Conservation (phyloP, 768 basidiomycete species). For the Strobilomyces confusus region DNA sequence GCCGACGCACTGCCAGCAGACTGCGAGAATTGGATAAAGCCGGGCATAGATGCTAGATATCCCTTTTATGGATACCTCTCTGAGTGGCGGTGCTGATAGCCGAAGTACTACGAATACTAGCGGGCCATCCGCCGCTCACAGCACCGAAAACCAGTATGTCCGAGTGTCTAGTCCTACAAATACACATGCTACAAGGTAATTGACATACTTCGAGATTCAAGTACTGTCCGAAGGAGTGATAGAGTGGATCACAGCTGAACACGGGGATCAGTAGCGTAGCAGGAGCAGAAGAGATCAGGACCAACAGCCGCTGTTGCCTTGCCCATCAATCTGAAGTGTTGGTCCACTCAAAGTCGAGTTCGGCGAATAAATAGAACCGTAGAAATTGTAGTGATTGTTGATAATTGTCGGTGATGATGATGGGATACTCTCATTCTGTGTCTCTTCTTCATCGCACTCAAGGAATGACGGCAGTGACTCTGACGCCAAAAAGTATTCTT, state of each 20-base stretch:
- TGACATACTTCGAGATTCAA: background rate
- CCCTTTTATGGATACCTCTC: slow-evolving; percentile 18
- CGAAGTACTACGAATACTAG: no score
- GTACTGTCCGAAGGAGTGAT: background rate
- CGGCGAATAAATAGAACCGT: background rate
- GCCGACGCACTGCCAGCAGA: background rate
- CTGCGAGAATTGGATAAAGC: background rate
- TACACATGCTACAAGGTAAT: background rate
- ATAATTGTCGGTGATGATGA: background rate
- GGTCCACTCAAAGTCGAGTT: background rate
- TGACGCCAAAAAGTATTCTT: background rate
- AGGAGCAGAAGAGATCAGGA: background rate
- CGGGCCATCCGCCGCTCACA: background rate
- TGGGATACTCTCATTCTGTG: no score
- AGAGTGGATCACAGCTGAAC: background rate
- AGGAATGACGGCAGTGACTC: background rate
- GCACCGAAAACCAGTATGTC: background rate
- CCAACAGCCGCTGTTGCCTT: slow-evolving; percentile 6
- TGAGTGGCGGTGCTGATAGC: no score
- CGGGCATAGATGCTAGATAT: background rate
- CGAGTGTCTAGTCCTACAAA: background rate
- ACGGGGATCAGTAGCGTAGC: background rate
- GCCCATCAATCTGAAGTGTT: slow-evolving; percentile 2
- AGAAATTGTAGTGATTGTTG: background rate
- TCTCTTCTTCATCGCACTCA: background rate